These are phyloP conservation scores for Stylosanthes scabra DNA, from an alignment of 331 rosid genomes.

Conservation along the genomic window DNA sequence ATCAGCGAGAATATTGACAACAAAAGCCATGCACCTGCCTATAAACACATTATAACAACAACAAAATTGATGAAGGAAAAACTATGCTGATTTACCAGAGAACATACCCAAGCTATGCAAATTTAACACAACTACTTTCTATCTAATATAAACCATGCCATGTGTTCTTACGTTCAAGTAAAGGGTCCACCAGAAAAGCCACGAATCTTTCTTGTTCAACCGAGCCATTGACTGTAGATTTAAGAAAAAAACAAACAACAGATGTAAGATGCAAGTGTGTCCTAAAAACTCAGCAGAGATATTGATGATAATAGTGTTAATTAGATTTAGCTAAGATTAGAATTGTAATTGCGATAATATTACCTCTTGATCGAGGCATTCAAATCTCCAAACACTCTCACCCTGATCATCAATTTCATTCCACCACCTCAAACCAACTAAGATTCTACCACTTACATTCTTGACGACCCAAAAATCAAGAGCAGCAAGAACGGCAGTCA, in stretches of 20 bases:
- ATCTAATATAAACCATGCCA: slow-evolving; percentile 15
- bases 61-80: background rate
- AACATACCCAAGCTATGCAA: background rate
- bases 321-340: too few species aligned
- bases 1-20: slow-evolving; percentile 82
- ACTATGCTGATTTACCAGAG: background rate
- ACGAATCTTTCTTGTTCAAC: slow-evolving; percentile 91
- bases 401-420: slow-evolving; percentile 88
- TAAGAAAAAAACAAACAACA: slow-evolving; percentile 30
- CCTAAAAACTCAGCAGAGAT: background rate
- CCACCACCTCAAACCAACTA: slow-evolving; percentile 97
- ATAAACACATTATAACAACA: background rate
- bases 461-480: slow-evolving; percentile 95
- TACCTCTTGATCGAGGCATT: slow-evolving; percentile 91
- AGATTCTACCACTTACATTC: slow-evolving; percentile 90
- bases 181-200: slow-evolving; percentile 94
- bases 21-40: slow-evolving; percentile 77
- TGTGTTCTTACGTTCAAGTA: slow-evolving; percentile 66
- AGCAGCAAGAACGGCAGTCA: slow-evolving; percentile 83
- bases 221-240: slow-evolving; percentile 70
- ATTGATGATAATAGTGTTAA: too few species aligned
- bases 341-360: too few species aligned
- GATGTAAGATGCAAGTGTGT: slow-evolving; percentile 25
- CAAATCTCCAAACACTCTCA: slow-evolving; percentile 91
- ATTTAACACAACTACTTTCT: slow-evolving; percentile 1